These are phyloP conservation scores for Senna tora DNA, from an alignment of 306 rosid genomes.

Conservation along the genomic window DNA sequence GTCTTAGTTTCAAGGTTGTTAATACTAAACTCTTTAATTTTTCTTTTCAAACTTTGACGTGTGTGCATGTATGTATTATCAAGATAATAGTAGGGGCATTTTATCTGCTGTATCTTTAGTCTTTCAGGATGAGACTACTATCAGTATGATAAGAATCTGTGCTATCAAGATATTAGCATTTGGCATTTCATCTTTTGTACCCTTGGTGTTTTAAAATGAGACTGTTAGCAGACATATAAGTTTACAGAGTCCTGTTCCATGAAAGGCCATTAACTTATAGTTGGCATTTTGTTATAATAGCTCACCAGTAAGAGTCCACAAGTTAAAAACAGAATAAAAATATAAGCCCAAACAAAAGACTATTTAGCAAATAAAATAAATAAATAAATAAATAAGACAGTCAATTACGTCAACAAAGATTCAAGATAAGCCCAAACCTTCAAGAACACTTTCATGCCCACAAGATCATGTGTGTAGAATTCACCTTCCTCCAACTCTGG, in stretches of 20 bases:
- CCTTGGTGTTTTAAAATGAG: conserved; percentile 6
- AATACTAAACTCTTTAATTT: conserved; percentile 5
- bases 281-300: conserved; percentile 16
- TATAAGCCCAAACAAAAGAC: background rate
- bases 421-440: conserved; percentile 59
- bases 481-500: conserved; percentile 88
- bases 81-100: background rate
- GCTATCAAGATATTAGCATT: conserved; percentile 18
- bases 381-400: background rate
- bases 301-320: conserved; percentile 27
- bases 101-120: background rate
- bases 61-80: background rate
- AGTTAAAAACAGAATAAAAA: conserved; percentile 14
- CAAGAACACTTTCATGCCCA: conserved; percentile 83
- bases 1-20: conserved; percentile 15
- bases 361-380: conserved; percentile 6
- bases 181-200: conserved; percentile 18
- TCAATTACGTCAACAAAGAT: background rate
- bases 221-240: conserved; percentile 7
- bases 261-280: conserved; percentile 22
- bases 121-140: background rate
- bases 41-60: background rate
- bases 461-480: conserved; percentile 81
- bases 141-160: background rate
- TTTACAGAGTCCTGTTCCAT: background rate